phyloP scores from a whole-genome alignment of 2,329 filamentous ascomycete species.

The Hypomyces perniciosus region DNA sequence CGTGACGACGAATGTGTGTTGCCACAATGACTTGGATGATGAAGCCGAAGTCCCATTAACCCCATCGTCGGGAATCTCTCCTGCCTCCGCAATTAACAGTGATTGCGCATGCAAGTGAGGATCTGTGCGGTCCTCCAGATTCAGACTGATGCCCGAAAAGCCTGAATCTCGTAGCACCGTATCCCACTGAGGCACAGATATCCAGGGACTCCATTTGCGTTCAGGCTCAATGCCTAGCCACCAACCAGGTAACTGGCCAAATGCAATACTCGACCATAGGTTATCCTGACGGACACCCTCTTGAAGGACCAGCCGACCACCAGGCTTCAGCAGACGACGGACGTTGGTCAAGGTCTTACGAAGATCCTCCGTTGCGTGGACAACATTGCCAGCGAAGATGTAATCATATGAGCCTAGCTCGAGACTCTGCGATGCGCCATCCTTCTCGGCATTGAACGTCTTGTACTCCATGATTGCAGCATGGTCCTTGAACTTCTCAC shows the following conservation, averaged over 20 bases:
- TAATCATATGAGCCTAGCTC: conserved; percentile 13
- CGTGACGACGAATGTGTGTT: not conserved
- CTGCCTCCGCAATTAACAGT: conserved; percentile 1
- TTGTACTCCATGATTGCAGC: conserved; percentile 20
- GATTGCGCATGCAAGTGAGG: conserved; percentile 6
- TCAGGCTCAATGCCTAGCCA: conserved; percentile 10
- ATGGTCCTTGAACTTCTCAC: conserved; percentile 24
- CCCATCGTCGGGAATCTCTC: not conserved
- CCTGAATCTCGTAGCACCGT: conserved; percentile 6
- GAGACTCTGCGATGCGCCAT: conserved; percentile 11
- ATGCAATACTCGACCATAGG: conserved; percentile 10
- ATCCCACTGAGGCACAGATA: conserved; percentile 11
- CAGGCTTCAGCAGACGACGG: conserved; percentile 20
- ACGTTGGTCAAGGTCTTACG: conserved; percentile 17
- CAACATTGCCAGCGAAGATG: conserved; percentile 21
- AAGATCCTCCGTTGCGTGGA: conserved; percentile 24
- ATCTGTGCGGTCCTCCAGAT: conserved; percentile 5
- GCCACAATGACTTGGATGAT: not conserved
- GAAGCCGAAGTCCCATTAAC: not conserved
- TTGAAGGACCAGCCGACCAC: conserved; percentile 21
- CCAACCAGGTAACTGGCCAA: conserved; percentile 14
- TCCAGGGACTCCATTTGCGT: conserved; percentile 12
- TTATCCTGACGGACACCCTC: conserved; percentile 7
- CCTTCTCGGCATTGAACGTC: conserved; percentile 19
- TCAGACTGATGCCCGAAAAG: conserved; percentile 9